Base-by-base conservation (phyloP, 1,139 yeast species). In the Pneumocystis murina region DNA sequence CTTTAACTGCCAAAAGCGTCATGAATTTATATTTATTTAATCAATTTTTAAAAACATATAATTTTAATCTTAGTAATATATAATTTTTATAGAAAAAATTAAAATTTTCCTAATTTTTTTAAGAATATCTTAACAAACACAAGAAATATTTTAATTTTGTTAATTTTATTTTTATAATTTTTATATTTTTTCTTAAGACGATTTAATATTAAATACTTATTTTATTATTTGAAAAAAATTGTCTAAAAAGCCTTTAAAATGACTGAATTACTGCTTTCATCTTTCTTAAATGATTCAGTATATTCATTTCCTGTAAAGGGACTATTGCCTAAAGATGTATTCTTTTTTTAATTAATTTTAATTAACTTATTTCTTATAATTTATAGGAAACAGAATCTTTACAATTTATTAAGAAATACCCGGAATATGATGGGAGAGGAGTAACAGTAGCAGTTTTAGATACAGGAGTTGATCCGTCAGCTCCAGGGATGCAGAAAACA, bases 1-100 rank as follows among this genome's bases (percentile, higher is more conserved):
- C 74, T 70, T 86, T 87, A 62, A 91, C 75, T 4, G 92, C 85
- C 2, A 91, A 87, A 64, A 91, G 83, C 28, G 89, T 1, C 35
- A 33, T 33, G 8, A 33, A 33, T 7, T 33, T 7, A 6, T 4
- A 7, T 33, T 33, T 33, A 5, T 5, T 5, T 33, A 1, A 33
- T 5, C 1, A 33, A 33, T 33, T 33, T 5, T 33, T 33, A 33
- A 33, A 33, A 33, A 28, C 4, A 28, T 28, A 28, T 28, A 28
- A 28, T 28, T 28, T 28, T 28, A 28, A 3, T 28, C 4, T 28
- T 28, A 28, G 4, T 28, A 28, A 28, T 28, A 28, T 28, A 28
- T 4, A 28, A 28, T 28, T 28, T 28, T 4, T 28, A n/a, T n/a
- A n/a, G n/a, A n/a, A n/a, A n/a, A n/a, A n/a, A n/a, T n/a, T n/a